Percentiles rank a stretch among this genome's conserved stretches.
These are phyloP conservation scores for Kodamaea sp. DNA, from an alignment of 1,139 yeast genomes.

Conservation along the genomic window DNA sequence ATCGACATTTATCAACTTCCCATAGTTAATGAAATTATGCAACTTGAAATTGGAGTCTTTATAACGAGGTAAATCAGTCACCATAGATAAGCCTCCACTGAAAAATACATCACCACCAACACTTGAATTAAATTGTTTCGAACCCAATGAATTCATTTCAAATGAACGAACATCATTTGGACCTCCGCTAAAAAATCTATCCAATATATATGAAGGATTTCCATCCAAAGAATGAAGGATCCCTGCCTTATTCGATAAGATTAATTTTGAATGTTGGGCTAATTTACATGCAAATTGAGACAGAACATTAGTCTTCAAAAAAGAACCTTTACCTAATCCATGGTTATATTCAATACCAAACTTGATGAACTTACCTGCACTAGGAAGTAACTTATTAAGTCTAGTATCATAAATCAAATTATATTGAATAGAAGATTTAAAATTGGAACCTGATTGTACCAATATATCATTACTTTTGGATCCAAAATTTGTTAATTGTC, in stretches of 20 bases:
- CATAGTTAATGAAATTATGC: constrained; percentile 72
- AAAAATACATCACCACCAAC: constrained; percentile 80
- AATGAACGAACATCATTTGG: constrained; percentile 82
- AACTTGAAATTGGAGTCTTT: constrained; percentile 62
- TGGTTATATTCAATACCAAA: constrained; percentile 53
- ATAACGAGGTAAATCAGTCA: constrained; percentile 61
- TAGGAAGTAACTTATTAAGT: constrained; percentile 53
- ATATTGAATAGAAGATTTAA: constrained; percentile 56
- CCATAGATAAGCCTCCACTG: constrained; percentile 67
- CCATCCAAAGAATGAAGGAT: constrained; percentile 37
- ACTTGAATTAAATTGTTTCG: constrained; percentile 57
- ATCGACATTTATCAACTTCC: constrained; percentile 53
- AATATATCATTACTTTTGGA: constrained; percentile 34
- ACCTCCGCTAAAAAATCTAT: constrained; percentile 59
- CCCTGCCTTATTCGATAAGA: constrained; percentile 51
- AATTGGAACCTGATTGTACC: constrained; percentile 54
- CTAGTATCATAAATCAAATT: constrained; percentile 54
- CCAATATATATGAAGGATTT: constrained; percentile 53
- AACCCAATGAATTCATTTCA: constrained; percentile 78
- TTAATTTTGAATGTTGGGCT: constrained; percentile 20
- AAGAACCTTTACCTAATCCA: constrained; percentile 38
- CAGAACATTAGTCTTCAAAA: constrained; percentile 48
- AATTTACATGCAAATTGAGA: constrained; percentile 34
- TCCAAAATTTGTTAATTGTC: constrained; percentile 50
- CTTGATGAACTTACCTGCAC: constrained; percentile 52